phyloP scores from a whole-genome alignment of 1,284 basidiomycete genomes.

The Ceratobasidium sp. region DNA sequence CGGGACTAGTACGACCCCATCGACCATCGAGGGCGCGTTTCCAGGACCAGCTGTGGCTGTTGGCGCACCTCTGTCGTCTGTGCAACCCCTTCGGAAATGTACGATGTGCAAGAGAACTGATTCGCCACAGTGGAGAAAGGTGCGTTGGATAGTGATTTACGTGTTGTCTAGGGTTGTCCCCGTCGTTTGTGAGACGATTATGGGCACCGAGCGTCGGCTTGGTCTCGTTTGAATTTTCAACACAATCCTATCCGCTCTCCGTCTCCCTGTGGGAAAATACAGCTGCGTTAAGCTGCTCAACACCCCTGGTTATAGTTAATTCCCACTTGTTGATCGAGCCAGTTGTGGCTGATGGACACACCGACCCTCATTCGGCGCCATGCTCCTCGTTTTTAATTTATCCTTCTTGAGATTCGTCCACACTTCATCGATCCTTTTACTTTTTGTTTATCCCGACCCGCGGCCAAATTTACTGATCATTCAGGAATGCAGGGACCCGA shows the following conservation, averaged over 20 bases:
- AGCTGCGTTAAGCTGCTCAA: neutral
- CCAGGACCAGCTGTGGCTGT: slow-evolving; percentile 3
- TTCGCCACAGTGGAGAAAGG: slow-evolving; percentile 40
- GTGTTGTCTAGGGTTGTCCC: neutral
- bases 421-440: neutral
- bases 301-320: slow-evolving; percentile 15
- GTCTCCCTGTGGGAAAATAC: neutral
- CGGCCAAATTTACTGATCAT: slow-evolving; percentile 15
- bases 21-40: slow-evolving; percentile 7
- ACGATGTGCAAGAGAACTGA: slow-evolving; percentile 21
- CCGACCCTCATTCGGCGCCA: slow-evolving; percentile 6
- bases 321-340: slow-evolving; percentile 22
- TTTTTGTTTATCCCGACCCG: neutral
- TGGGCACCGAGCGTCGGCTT: too few relatives aligned
- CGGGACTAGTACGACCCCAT: slow-evolving; percentile 12
- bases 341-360: slow-evolving; percentile 20
- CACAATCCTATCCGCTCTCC: too few relatives aligned
- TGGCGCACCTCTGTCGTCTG: neutral
- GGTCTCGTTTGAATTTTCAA: neutral
- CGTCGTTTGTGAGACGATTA: too few relatives aligned
- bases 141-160: slow-evolving; percentile 11
- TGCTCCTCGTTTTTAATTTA: slow-evolving; percentile 32
- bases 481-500: slow-evolving; percentile 17
- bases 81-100: slow-evolving; percentile 25
- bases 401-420: slow-evolving; percentile 25